A percentile compares a stretch with the other conserved stretches of the same genome.
phyloP scores from a whole-genome alignment of 192 early-diverging fungal species.

The Coemansia nantahalensis region DNA sequence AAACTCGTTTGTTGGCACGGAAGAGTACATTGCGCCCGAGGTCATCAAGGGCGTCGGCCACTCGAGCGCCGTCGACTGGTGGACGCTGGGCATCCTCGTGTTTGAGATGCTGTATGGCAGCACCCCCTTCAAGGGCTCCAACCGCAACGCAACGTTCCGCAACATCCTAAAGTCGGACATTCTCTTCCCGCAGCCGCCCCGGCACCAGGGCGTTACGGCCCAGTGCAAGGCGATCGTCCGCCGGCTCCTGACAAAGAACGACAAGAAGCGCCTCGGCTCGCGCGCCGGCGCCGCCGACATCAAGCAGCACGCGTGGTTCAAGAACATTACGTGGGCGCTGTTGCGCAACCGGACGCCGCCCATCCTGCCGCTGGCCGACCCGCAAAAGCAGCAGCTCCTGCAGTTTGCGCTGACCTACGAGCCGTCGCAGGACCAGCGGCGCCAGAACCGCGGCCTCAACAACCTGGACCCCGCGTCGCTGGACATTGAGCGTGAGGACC shows the following conservation, averaged over 20 bases:
- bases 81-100: constrained; percentile 96
- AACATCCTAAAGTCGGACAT: constrained; percentile 83
- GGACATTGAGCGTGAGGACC: constrained; percentile 52
- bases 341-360: constrained; percentile 82
- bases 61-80: constrained; percentile 96
- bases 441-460: constrained; percentile 15
- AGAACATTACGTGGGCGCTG: constrained; percentile 88
- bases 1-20: constrained; percentile 98
- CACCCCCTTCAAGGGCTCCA: constrained; percentile 96
- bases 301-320: constrained; percentile 91
- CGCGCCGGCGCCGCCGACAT: constrained; percentile 90
- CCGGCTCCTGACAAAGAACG: constrained; percentile 87
- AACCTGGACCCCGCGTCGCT: constrained; percentile 42
- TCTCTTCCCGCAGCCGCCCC: constrained; percentile 62
- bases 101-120: constrained; percentile 98
- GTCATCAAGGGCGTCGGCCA: constrained; percentile 95
- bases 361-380: constrained; percentile 68
- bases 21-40: constrained; percentile 99
- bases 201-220: constrained; percentile 52
- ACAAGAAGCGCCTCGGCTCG: constrained; percentile 81
- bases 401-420: constrained; percentile 52
- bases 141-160: constrained; percentile 84
- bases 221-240: constrained; percentile 73
- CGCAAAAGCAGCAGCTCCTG: constrained; percentile 54
- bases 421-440: constrained; percentile 47